These are phyloP conservation scores for Yarrowia porcina DNA, from an alignment of 805 yeast species.

Conservation along the genomic window DNA sequence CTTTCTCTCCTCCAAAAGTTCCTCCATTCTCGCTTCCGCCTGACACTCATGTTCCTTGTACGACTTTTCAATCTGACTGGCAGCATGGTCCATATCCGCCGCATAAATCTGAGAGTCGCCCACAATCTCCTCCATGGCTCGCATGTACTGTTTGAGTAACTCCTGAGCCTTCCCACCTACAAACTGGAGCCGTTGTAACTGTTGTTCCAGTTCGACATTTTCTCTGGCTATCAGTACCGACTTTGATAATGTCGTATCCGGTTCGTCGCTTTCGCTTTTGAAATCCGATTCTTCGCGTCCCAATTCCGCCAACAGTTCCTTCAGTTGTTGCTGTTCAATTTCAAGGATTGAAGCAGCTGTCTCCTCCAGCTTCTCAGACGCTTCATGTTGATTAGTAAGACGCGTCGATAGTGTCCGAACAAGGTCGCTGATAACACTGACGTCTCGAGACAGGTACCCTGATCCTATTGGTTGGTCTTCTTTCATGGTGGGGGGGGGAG, in stretches of 20 bases:
- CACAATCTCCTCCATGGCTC: slow-evolving; percentile 14
- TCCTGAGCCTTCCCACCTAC: slow-evolving; percentile 14
- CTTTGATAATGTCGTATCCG: neutral
- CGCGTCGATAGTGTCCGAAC: slow-evolving; percentile 1
- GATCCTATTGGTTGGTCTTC: slow-evolving; percentile 19
- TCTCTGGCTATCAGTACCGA: neutral
- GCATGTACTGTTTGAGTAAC: slow-evolving; percentile 11
- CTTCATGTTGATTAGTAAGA: neutral
- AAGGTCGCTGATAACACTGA: slow-evolving; percentile 1
- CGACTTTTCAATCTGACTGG: neutral
- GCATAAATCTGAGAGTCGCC: slow-evolving; percentile 4
- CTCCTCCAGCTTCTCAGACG: neutral
- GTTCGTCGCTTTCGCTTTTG: neutral
- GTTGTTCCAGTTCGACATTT: slow-evolving; percentile 1
- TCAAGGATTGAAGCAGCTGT: neutral
- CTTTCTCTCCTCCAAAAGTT: neutral
- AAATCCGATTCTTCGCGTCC: neutral
- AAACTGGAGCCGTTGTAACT: slow-evolving; percentile 12
- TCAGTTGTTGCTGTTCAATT: slow-evolving; percentile 1
- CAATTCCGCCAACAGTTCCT: neutral
- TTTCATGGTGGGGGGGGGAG: neutral
- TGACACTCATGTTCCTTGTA: slow-evolving; percentile 9
- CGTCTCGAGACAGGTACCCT: slow-evolving; percentile 18
- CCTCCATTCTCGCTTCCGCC: neutral
- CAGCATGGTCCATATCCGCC: slow-evolving; percentile 4